These are phyloP conservation scores for Monilinia fructigena DNA, from an alignment of 2,329 filamentous ascomycete genomes.

Conservation along the genomic window DNA sequence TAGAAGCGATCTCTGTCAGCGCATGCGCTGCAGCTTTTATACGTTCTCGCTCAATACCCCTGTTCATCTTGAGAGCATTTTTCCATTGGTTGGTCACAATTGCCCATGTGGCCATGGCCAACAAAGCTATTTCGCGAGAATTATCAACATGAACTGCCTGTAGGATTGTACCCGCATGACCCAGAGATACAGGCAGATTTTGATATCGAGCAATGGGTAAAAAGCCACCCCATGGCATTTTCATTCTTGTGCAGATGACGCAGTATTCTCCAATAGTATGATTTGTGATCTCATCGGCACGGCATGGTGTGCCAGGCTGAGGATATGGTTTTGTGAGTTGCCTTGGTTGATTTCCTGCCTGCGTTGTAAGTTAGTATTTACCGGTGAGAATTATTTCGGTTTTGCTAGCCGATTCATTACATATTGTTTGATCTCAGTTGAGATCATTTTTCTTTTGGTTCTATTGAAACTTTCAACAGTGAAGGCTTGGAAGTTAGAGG, in stretches of 20 bases:
- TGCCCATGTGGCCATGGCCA: constrained; percentile 13
- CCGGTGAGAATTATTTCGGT: not conserved
- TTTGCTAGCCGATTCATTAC: fast-evolving
- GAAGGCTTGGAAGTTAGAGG: not conserved
- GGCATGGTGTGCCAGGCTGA: not conserved
- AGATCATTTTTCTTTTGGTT: not conserved
- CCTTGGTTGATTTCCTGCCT: constrained; percentile 15
- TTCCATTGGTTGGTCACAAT: not conserved
- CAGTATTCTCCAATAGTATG: not conserved
- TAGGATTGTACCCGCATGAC: not conserved
- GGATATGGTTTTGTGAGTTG: not conserved
- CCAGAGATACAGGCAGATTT: not conserved
- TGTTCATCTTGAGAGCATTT: not conserved
- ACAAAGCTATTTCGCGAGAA: constrained; percentile 1
- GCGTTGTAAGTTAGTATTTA: not conserved
- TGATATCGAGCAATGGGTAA: constrained; percentile 12
- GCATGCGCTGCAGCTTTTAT: not conserved
- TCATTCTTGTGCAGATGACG: not conserved
- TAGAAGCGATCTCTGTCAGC: not conserved
- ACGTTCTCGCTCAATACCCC: not conserved
- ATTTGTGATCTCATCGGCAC: not conserved
- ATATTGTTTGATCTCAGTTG: not conserved
- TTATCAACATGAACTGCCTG: constrained; percentile 1
- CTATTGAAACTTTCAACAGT: no score
- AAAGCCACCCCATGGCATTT: constrained; percentile 1